Conservation (phyloP, 768 basidiomycete genomes). For the Collybia sp. region DNA sequence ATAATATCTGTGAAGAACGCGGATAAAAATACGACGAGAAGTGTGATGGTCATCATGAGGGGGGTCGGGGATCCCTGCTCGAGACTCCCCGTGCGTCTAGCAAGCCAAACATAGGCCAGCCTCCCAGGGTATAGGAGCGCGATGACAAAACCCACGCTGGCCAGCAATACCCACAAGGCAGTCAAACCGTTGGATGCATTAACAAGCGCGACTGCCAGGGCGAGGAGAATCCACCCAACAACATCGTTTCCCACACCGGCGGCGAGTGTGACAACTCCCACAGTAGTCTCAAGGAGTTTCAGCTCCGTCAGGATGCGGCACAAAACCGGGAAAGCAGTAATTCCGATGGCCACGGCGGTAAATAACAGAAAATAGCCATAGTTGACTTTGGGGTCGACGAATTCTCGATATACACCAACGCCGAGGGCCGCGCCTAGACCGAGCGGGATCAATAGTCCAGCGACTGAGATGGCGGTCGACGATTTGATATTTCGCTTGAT, state of each 20-base stretch:
- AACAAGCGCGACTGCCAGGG: conserved; percentile 78
- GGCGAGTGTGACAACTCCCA: conserved; percentile 79
- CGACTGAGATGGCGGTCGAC: conserved; percentile 54
- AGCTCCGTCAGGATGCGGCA: conserved; percentile 83
- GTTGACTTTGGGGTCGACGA: conserved; percentile 50
- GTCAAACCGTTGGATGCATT: conserved; percentile 71
- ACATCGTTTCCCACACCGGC: conserved; percentile 80
- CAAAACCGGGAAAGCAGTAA: conserved; percentile 79
- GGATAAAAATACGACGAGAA: conserved; percentile 69
- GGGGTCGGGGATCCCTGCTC: conserved; percentile 70
- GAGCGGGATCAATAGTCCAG: conserved; percentile 74
- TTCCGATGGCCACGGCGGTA: conserved; percentile 76
- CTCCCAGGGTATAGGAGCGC: conserved; percentile 63
- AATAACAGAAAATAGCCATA: conserved; percentile 86
- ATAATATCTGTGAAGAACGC: conserved; percentile 89
- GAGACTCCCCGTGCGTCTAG: conserved; percentile 61
- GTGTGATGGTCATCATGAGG: conserved; percentile 72
- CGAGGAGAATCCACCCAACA: conserved; percentile 81
- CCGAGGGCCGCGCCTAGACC: conserved; percentile 75
- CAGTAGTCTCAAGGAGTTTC: conserved; percentile 76
- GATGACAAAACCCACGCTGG: conserved; percentile 57
- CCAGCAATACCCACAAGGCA: conserved; percentile 78
- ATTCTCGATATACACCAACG: conserved; percentile 70
- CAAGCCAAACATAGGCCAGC: conserved; percentile 64
- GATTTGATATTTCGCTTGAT: conserved; percentile 59